These are phyloP conservation scores for Ceratocystis destructans DNA, from an alignment of 2,329 filamentous ascomycete genomes.

Conservation along the genomic window DNA sequence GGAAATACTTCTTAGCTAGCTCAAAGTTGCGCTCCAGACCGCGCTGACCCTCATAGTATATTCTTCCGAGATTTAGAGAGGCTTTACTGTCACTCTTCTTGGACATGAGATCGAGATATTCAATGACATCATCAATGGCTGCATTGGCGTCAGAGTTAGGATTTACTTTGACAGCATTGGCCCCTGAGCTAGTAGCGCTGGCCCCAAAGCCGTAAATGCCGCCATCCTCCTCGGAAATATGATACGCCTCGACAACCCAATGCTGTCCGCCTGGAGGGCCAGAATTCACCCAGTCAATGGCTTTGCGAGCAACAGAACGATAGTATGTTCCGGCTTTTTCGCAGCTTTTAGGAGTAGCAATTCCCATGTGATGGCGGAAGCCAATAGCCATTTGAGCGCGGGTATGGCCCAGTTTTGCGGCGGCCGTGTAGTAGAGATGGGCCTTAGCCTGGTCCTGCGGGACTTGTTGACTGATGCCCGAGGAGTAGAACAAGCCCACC, in stretches of 20 bases:
- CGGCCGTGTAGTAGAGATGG: conserved; percentile 86
- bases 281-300: conserved; percentile 72
- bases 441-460: conserved; percentile 81
- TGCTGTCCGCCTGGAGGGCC: conserved; percentile 79
- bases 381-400: conserved; percentile 88
- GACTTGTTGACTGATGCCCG: conserved; percentile 70
- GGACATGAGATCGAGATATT: conserved; percentile 82
- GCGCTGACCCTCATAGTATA: conserved; percentile 78
- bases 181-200: conserved; percentile 74
- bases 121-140: conserved; percentile 81
- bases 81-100: conserved; percentile 81
- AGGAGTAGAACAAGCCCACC: conserved; percentile 91
- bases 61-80: conserved; percentile 69
- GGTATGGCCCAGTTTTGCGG: conserved; percentile 68
- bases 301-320: conserved; percentile 85
- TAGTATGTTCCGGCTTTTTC: conserved; percentile 78
- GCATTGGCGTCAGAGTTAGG: conserved; percentile 69
- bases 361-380: conserved; percentile 71
- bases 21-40: conserved; percentile 59
- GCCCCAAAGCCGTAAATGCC: conserved; percentile 93
- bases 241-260: conserved; percentile 64
- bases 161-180: conserved; percentile 60
- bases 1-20: conserved; percentile 67
- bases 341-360: conserved; percentile 75
- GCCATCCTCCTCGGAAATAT: conserved; percentile 78